Evolutionary conservation across 805 yeast genomes (phyloP).

Genomic region (Metschnikowia gelsemii): DNA sequence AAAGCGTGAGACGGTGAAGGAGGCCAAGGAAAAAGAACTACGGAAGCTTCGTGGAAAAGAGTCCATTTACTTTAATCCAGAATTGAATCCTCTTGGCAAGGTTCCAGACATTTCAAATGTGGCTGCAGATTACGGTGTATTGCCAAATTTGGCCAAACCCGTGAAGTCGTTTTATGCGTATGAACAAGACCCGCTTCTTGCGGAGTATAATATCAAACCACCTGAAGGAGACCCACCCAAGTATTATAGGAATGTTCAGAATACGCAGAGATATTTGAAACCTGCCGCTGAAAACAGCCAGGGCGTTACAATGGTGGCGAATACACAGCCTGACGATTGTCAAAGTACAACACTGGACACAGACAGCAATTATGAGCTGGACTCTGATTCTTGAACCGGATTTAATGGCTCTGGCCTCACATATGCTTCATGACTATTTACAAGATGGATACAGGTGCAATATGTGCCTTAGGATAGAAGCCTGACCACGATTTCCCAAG

Average conservation of each 20-base stretch:
- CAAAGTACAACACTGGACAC: conserved; percentile 8
- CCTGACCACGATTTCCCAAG: conserved; percentile 78
- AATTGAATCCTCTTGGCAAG: conserved; percentile 59
- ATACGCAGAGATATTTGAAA: conserved; percentile 18
- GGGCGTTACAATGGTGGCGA: background rate
- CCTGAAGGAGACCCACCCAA: conserved; percentile 47
- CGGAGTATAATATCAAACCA: conserved; percentile 28
- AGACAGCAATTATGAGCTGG: conserved; percentile 14
- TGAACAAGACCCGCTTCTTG: conserved; percentile 31
- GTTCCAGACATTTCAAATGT: conserved; percentile 38
- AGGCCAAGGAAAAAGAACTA: conserved; percentile 18
- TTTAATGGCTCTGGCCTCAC: background rate
- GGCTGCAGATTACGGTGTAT: conserved; percentile 17
- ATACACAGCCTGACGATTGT: background rate
- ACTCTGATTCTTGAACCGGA: conserved; percentile 8
- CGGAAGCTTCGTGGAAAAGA: conserved; percentile 41
- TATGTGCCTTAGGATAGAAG: conserved; percentile 24
- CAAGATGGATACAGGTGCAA: conserved; percentile 6
- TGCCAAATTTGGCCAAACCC: conserved; percentile 35
- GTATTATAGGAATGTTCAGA: conserved; percentile 45
- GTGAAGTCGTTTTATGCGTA: conserved; percentile 21
- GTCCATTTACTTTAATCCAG: conserved; percentile 64
- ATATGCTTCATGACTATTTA: conserved; percentile 9
- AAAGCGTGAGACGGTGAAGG: conserved; percentile 20
- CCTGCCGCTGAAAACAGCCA: background rate